A percentile compares a stretch with the other conserved stretches of the same genome.
phyloP scores from a whole-genome alignment of 768 basidiomycete genomes.

The Lentinula sp. region DNA sequence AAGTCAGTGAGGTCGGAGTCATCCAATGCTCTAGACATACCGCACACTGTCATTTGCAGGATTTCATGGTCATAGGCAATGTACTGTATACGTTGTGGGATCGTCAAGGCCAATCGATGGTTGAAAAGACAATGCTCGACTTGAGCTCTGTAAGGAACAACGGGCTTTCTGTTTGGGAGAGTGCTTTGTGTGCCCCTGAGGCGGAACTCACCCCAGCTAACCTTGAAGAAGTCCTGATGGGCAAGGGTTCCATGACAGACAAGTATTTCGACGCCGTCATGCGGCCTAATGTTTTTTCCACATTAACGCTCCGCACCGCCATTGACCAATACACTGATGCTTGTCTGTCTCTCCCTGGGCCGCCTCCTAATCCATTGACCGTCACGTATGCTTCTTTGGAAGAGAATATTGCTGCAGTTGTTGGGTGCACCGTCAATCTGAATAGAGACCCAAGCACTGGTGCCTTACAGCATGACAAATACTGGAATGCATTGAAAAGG shows the following conservation, averaged over 20 bases:
- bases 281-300: constrained; percentile 84
- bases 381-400: constrained; percentile 59
- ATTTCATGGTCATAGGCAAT: constrained; percentile 57
- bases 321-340: constrained; percentile 77
- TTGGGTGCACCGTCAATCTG: constrained; percentile 80
- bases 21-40: constrained; percentile 58
- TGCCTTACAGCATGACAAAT: constrained; percentile 68
- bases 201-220: constrained; percentile 78
- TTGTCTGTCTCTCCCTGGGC: constrained; percentile 59
- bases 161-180: constrained; percentile 40
- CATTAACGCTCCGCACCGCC: constrained; percentile 73
- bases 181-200: constrained; percentile 59
- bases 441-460: constrained; percentile 74
- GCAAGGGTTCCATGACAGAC: constrained; percentile 65
- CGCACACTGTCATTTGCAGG: constrained; percentile 69
- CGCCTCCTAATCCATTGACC: constrained; percentile 46
- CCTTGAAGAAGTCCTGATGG: constrained; percentile 77
- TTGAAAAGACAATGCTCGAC: constrained; percentile 51
- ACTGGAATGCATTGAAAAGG: constrained; percentile 79
- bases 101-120: constrained; percentile 65
- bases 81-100: constrained; percentile 76
- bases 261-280: constrained; percentile 81
- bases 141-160: constrained; percentile 26
- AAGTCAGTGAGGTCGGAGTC: constrained; percentile 48
- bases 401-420: constrained; percentile 76